These are phyloP conservation scores for Vachellia collinsii DNA, from an alignment of 306 rosid species.

Conservation along the genomic window DNA sequence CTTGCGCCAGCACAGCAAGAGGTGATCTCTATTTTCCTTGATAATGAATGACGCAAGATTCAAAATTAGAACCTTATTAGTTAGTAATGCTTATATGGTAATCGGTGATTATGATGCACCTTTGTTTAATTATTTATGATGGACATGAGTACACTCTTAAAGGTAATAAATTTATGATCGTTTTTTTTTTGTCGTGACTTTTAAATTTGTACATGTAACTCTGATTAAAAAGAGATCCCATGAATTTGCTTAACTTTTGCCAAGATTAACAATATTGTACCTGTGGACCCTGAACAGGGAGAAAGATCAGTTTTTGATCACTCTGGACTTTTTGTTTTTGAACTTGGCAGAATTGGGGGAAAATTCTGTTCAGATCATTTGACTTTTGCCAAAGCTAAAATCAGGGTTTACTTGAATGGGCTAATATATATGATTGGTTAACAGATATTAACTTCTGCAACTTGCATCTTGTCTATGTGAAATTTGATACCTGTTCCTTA, in stretches of 20 bases:
- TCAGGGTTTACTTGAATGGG: not conserved
- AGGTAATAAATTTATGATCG: not conserved
- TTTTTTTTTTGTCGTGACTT: not conserved
- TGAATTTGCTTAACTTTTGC: not conserved
- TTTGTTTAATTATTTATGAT: not conserved
- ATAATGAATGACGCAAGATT: not conserved
- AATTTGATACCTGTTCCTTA: constrained; percentile 31
- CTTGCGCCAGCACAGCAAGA: constrained; percentile 89
- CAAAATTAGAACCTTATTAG: not conserved
- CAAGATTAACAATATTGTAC: not conserved
- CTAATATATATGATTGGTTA: constrained; percentile 6
- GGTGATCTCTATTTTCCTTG: constrained; percentile 46
- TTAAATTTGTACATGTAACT: too few relatives aligned
- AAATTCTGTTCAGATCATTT: not conserved
- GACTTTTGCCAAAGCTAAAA: not conserved
- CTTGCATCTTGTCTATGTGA: constrained; percentile 22
- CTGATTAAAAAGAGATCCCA: not conserved
- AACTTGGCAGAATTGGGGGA: not conserved
- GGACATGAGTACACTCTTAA: not conserved
- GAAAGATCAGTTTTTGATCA: not conserved
- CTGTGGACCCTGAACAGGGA: not conserved
- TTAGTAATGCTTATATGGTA: constrained; percentile 12
- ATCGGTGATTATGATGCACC: constrained; percentile 35
- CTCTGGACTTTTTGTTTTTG: not conserved
- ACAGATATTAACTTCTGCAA: constrained; percentile 21